phyloP scores from a whole-genome alignment of 129 eudicot genomes.

The Artemisia annua region DNA sequence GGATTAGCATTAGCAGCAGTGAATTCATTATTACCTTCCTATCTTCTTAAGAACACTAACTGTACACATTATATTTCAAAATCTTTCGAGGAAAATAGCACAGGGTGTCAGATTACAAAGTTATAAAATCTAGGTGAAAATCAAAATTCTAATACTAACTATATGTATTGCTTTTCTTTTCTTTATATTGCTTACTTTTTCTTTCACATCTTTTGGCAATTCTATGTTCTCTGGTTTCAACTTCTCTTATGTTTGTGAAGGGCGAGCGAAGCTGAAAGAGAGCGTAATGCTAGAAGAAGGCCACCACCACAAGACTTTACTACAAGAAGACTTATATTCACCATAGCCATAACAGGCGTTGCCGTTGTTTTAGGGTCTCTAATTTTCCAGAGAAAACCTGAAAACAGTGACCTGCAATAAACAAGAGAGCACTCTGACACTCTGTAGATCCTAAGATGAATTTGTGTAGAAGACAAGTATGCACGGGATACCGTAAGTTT shows the following conservation, averaged over 20 bases:
- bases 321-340: conserved; percentile 24
- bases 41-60: too few species aligned
- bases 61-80: too few species aligned
- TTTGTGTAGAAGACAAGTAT: neutral
- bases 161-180: neutral
- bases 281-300: conserved; percentile 50
- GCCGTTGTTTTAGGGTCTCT: conserved; percentile 37
- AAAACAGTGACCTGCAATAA: conserved; percentile 18
- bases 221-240: neutral
- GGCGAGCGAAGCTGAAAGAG: conserved; percentile 57
- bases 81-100: too few species aligned
- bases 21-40: too few species aligned
- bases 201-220: neutral
- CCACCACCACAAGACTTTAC: conserved; percentile 36
- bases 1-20: too few species aligned
- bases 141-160: too few species aligned
- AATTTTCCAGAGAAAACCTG: conserved; percentile 30
- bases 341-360: conserved; percentile 38
- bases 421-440: neutral
- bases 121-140: too few species aligned
- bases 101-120: too few species aligned
- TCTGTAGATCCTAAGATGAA: too few species aligned
- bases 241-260: conserved; percentile 36
- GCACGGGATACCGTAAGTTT: neutral
- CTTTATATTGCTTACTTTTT: neutral